phyloP scores from a whole-genome alignment of 352 stramenopile species.

The Saprolegnia parasitica region DNA sequence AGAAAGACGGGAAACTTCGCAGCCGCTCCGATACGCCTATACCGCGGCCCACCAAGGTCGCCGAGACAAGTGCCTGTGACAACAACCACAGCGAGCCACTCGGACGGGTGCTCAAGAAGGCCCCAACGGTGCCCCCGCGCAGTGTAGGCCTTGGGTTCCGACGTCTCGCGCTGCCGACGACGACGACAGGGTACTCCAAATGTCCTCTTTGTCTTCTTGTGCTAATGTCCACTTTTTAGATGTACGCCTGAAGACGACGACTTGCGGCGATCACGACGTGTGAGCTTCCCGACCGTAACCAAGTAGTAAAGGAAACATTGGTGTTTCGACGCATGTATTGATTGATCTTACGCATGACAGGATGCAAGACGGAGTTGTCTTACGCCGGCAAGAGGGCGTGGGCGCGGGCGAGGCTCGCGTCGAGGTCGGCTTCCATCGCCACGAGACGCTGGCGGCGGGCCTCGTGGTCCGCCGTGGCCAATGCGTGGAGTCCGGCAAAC shows the following conservation, averaged over 20 bases:
- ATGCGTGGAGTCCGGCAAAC: not conserved
- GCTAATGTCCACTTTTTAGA: too few relatives aligned
- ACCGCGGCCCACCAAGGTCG: not conserved
- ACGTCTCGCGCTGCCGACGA: too few relatives aligned
- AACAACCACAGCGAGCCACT: not conserved
- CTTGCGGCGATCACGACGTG: not conserved
- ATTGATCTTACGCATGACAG: too few relatives aligned
- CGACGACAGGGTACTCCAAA: too few relatives aligned
- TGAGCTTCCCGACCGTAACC: constrained; percentile 28
- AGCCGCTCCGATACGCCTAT: not conserved
- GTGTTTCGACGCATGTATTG: not conserved
- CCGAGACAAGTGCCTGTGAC: not conserved
- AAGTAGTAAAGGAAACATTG: constrained; percentile 20
- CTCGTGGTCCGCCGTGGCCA: not conserved
- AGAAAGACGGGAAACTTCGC: constrained; percentile 14
- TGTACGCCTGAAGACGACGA: not conserved
- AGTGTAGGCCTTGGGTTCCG: too few relatives aligned
- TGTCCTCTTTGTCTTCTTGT: too few relatives aligned
- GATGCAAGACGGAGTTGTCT: not conserved
- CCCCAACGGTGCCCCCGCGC: too few relatives aligned
- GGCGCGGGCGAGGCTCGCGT: not conserved
- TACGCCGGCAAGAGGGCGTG: not conserved
- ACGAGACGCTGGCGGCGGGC: not conserved
- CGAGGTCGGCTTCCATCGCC: constrained; percentile 14
- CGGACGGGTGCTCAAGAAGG: too few relatives aligned